Conservation (phyloP, 352 stramenopile species). For the Phytopythium delawarense region DNA sequence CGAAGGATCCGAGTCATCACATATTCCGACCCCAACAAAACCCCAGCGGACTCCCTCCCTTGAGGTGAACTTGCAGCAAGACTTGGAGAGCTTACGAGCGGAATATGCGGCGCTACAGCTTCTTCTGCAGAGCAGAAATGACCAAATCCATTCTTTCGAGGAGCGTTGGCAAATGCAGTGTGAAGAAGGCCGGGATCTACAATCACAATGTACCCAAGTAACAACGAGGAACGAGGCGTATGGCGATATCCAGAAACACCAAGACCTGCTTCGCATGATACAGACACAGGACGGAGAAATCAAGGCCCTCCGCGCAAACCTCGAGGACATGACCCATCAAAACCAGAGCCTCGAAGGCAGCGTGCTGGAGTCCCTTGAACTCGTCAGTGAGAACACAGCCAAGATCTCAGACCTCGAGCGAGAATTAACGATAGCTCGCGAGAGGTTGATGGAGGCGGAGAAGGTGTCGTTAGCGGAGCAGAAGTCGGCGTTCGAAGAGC, state of each 20-base stretch:
- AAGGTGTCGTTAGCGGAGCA: neutral
- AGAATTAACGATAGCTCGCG: neutral
- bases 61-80: neutral
- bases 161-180: constrained; percentile 1
- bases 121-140: neutral
- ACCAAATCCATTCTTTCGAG: neutral
- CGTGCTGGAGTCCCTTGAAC: constrained; percentile 4
- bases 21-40: neutral
- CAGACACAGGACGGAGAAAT: neutral
- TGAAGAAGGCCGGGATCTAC: neutral
- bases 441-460: constrained; percentile 8
- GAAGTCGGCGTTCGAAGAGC: too few relatives aligned
- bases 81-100: neutral
- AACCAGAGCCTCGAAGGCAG: constrained; percentile 6
- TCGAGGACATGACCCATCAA: constrained; percentile 1
- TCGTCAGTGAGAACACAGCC: constrained; percentile 9
- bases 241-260: neutral
- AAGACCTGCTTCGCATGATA: neutral
- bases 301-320: neutral
- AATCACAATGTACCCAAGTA: neutral
- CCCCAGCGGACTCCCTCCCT: too few relatives aligned
- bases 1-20: neutral
- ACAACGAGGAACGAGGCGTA: neutral
- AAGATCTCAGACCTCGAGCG: constrained; percentile 9
- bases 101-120: neutral